Base-by-base conservation (phyloP, 495 filamentous ascomycete genomes). In the Usnea hakonensis region DNA sequence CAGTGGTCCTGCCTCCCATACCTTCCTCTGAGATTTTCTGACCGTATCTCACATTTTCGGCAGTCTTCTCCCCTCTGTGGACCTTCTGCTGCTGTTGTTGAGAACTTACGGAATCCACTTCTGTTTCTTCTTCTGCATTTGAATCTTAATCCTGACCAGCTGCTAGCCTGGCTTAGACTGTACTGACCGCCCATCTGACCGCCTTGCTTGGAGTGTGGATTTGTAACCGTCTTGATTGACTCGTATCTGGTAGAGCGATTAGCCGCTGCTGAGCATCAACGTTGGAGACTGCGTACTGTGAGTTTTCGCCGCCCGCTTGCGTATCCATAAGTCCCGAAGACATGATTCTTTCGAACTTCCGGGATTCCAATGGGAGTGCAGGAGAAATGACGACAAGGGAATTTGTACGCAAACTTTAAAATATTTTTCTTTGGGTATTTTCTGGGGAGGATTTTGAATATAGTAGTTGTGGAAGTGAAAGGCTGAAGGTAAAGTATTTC, bases 271-370 rank as follows among this genome's bases (percentile, higher is more conserved):
- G 50, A 23, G 41, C 40, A 14, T 44, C 36, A 26, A 57, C 32
- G 9, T n/a, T 54, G 23, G 55, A 23, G 40, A 30, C 52, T 21
- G 26, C 75, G 55, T 75, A 86, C 83, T 86, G 85, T 8, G 82
- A 81, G 63, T 73, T 76, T 70, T 88, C 83, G 55, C 86, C 86
- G 62, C 86, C 86, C 41, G 81, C 78, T 61, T 79, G 79, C 40
- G 80, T 85, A 65, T 86, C 81, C 74, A 87, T 77, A 7, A 88
- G 38, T 13, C 38, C 41, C 17, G 61, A 64, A 68, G 68, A 70
- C 68, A 70, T 70, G 10, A 2, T 55, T 11, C n/a, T n/a, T n/a
- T n/a, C n/a, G 57, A 40, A 4, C 10, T 52, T 19, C 1, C 5
- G 33, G 30, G 48, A 19, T 19, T 8, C 10, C 3, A 17, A 32